Evolutionary conservation across 106 monocot genomes (phyloP).

Genomic region (Phalaenopsis equestris): DNA sequence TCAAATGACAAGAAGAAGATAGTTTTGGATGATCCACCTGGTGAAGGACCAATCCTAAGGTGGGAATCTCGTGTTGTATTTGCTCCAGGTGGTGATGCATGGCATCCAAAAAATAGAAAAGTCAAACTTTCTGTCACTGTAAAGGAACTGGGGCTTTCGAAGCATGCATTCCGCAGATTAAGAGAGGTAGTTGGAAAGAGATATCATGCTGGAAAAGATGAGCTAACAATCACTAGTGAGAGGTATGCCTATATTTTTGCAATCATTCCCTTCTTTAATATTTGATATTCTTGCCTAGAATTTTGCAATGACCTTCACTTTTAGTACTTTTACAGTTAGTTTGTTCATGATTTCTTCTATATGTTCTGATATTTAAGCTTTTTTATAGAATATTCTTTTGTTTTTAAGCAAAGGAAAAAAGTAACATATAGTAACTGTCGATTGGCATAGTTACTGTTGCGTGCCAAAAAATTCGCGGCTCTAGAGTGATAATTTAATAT

Average conservation of each 20-base stretch:
- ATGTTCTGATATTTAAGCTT: no score
- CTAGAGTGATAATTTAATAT: no score
- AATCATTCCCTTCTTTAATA: not conserved
- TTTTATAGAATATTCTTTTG: no score
- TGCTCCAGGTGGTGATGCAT: constrained; percentile 84
- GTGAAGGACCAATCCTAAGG: constrained; percentile 83
- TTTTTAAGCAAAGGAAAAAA: no score
- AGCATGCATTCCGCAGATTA: constrained; percentile 49
- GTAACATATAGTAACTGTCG: no score
- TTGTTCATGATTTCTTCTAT: not conserved
- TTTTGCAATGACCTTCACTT: not conserved
- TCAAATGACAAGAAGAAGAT: constrained; percentile 33
- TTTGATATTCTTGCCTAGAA: not conserved
- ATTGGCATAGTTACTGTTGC: not conserved
- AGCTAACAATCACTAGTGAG: constrained; percentile 94
- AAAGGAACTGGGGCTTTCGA: constrained; percentile 80
- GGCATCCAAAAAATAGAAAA: constrained; percentile 92
- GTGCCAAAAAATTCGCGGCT: no score
- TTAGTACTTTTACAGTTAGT: not conserved
- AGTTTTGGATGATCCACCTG: constrained; percentile 69
- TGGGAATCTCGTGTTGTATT: constrained; percentile 92
- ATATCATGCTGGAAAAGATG: constrained; percentile 83
- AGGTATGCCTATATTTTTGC: constrained; percentile 43
- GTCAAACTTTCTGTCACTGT: constrained; percentile 87
- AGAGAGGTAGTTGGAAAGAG: constrained; percentile 89